phyloP scores from a whole-genome alignment of 495 filamentous ascomycete genomes.

The Endocarpon pusillum region DNA sequence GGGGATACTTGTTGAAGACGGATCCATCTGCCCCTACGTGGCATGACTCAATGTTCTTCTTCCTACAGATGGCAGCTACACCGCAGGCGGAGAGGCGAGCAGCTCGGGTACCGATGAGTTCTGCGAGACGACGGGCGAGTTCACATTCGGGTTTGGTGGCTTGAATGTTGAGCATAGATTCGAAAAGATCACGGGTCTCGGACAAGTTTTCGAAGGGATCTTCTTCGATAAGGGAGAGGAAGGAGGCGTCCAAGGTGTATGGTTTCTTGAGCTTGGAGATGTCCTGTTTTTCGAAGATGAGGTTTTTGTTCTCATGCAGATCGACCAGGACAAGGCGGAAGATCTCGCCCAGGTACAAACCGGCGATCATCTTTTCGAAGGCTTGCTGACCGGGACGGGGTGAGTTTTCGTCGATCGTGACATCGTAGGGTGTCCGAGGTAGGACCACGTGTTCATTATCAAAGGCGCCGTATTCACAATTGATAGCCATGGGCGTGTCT shows the following conservation, averaged over 20 bases:
- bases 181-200: conserved; percentile 69
- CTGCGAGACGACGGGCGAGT: conserved; percentile 69
- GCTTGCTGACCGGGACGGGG: conserved; percentile 89
- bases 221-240: conserved; percentile 89
- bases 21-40: conserved; percentile 92
- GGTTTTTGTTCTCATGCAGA: conserved; percentile 56
- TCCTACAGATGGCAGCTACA: conserved; percentile 86
- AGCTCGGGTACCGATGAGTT: conserved; percentile 85
- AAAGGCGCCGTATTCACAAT: conserved; percentile 98
- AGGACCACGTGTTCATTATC: conserved; percentile 92
- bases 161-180: conserved; percentile 48
- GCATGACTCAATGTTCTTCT: conserved; percentile 75
- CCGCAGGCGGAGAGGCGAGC: conserved; percentile 87
- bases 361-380: conserved; percentile 97
- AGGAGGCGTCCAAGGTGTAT: conserved; percentile 79
- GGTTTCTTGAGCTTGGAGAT: conserved; percentile 59
- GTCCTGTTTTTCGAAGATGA: conserved; percentile 74
- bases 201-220: conserved; percentile 88
- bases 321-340: conserved; percentile 83
- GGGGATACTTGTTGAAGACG: conserved; percentile 96
- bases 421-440: conserved; percentile 69
- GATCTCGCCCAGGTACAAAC: conserved; percentile 87
- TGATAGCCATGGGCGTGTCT: conserved; percentile 86
- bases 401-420: conserved; percentile 79
- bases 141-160: conserved; percentile 62